Conservation (phyloP, 768 basidiomycete species). For the Mycena leptocephala region DNA sequence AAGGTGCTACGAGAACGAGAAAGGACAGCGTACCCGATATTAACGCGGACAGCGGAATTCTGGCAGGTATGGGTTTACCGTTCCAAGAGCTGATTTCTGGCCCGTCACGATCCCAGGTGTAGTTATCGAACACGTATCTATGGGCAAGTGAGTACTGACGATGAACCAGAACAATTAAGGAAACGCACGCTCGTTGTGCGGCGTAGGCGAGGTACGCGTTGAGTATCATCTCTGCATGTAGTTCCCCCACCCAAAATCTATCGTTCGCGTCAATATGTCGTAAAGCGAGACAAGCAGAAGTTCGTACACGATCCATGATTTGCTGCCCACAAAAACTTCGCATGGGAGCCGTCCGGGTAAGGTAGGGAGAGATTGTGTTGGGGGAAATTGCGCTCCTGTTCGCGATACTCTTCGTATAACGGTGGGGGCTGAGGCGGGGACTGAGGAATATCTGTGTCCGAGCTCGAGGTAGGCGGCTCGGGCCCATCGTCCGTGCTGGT, state of each 20-base stretch:
- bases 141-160: neutral
- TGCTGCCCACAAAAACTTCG: slow-evolving; percentile 64
- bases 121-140: slow-evolving; percentile 74
- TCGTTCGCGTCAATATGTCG: slow-evolving; percentile 1
- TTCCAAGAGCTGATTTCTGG: too few species aligned
- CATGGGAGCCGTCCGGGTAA: slow-evolving; percentile 57
- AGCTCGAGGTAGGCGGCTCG: too few species aligned
- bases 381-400: too few species aligned
- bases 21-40: too few species aligned
- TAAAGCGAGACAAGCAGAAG: slow-evolving; percentile 54
- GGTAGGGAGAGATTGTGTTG: too few species aligned
- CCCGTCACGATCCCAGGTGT: slow-evolving; percentile 65
- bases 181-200: slow-evolving; percentile 61
- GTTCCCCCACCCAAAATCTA: slow-evolving; percentile 76
- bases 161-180: neutral
- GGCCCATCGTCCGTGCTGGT: too few species aligned
- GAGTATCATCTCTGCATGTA: slow-evolving; percentile 70
- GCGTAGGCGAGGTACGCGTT: slow-evolving; percentile 66
- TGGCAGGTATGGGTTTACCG: too few species aligned
- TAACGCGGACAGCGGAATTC: too few species aligned
- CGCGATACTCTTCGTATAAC: too few species aligned
- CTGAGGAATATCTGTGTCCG: too few species aligned
- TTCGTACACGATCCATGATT: slow-evolving; percentile 64
- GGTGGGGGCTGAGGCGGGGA: too few species aligned
- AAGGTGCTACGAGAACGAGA: too few species aligned